A percentile compares a stretch with the other conserved stretches of the same genome.
Evolutionary conservation across 441 rosid genomes (phyloP).

Genomic region (Metrosideros polymorpha): DNA sequence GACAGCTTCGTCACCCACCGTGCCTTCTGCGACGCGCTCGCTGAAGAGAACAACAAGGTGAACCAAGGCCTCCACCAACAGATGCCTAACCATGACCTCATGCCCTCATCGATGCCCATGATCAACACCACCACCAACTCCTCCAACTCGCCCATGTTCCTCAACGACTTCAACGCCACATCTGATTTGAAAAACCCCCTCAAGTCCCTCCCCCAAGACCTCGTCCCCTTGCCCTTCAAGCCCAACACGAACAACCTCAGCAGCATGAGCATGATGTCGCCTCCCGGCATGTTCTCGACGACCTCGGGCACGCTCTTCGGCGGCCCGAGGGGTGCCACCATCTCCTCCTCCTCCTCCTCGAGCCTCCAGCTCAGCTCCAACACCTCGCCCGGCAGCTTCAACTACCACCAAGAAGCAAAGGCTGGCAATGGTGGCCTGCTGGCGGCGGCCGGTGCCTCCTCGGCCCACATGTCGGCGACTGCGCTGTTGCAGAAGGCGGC

Average conservation of each 20-base stretch:
- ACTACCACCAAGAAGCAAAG: conserved; percentile 35
- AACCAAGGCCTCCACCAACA: conserved; percentile 43
- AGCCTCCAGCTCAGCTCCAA: conserved; percentile 51
- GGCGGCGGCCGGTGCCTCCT: background rate
- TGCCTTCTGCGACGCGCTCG: conserved; percentile 53
- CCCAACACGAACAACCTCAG: conserved; percentile 39
- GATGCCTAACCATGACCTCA: conserved; percentile 24
- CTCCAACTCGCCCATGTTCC: conserved; percentile 9
- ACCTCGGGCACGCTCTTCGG: conserved; percentile 40
- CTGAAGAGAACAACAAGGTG: conserved; percentile 56
- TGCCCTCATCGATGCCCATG: conserved; percentile 20
- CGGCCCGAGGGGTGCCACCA: conserved; percentile 21
- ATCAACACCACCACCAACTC: conserved; percentile 5
- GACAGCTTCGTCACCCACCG: conserved; percentile 60
- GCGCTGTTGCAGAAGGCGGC: conserved; percentile 51
- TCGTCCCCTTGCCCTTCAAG: conserved; percentile 45
- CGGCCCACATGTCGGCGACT: conserved; percentile 50
- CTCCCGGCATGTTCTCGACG: conserved; percentile 42
- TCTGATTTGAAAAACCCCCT: conserved; percentile 37
- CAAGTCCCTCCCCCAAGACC: conserved; percentile 43
- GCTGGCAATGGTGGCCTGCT: background rate
- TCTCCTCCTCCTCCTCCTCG: conserved; percentile 34
- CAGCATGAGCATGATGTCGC: conserved; percentile 7
- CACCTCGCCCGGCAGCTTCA: conserved; percentile 29
- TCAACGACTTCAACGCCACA: conserved; percentile 26